Base-by-base conservation (phyloP, 106 monocot species). In the Dioscorea dumetorum region DNA sequence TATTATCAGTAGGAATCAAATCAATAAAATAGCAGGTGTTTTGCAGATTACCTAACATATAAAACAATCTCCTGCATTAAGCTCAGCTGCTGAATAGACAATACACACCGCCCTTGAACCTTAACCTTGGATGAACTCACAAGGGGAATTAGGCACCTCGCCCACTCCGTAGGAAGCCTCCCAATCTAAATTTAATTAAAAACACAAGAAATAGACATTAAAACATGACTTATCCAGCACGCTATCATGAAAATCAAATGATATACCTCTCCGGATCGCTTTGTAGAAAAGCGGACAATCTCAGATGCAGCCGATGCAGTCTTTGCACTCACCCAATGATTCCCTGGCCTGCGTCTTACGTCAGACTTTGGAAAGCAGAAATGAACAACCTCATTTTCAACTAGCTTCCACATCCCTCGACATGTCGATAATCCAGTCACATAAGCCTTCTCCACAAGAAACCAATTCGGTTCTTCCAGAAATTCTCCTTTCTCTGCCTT, bases 201-300 rank as follows among this genome's bases (percentile, higher is more conserved):
- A 28, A 28, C 28, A 28, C 28, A 28, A 28, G 28, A 28, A 28
- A 28, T 28, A 28, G 28, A 28, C 28, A 28, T 28, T 28, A 3
- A 28, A 28, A 28, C 28, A 28, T 28, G 28, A 28, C 28, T 28
- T 3, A 28, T 28, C 28, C 28, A 28, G 28, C 28, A 28, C 28
- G 3, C 28, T 1, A 1, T 28, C 28, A 28, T 28, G 28, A 52
- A 67, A 54, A 18, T 24, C 10, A 50, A 67, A 19, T 16, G 20
- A 11, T 12, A 12, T 50, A 94, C 94, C 94, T 94, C 90, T 12
- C 94, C 90, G 2, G 71, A 80, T 59, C 86, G 72, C 72, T 85
- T 84, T 24, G 94, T 94, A 4, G 86, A 87, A 68, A 94, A 87
- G 56, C 90, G 73, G 13, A 94, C 94, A 24, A 94, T 94, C 82